Conservation (phyloP, 345 rosid genomes). For the Psidium friedrichsthalianum region DNA sequence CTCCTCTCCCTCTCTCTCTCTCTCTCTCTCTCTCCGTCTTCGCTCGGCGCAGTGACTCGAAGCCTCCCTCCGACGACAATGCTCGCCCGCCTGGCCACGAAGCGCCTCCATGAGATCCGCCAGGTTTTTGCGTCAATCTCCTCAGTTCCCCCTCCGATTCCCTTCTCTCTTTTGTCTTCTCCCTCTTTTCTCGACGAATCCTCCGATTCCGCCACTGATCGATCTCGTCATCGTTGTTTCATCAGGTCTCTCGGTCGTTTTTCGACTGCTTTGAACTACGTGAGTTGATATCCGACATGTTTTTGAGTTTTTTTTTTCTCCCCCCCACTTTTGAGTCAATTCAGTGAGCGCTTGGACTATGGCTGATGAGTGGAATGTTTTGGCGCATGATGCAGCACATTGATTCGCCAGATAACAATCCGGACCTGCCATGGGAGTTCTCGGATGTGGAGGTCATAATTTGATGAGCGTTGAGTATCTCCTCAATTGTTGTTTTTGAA, state of each 20-base stretch:
- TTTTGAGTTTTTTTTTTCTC: not conserved
- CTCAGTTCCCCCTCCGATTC: slow-evolving; percentile 31
- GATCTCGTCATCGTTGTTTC: not conserved
- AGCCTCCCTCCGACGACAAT: slow-evolving; percentile 24
- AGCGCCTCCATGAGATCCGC: slow-evolving; percentile 77
- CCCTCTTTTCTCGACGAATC: slow-evolving; percentile 1
- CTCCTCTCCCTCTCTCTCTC: no score
- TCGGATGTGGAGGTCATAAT: no score
- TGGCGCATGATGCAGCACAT: slow-evolving; percentile 46
- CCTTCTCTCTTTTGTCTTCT: no score
- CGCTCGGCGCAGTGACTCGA: not conserved
- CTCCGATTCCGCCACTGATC: not conserved
- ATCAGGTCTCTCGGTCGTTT: slow-evolving; percentile 54
- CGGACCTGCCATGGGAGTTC: slow-evolving; percentile 88
- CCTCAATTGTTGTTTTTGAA: no score
- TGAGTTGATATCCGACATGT: slow-evolving; percentile 20
- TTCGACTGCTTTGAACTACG: slow-evolving; percentile 89
- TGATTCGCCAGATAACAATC: slow-evolving; percentile 86
- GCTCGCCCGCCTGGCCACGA: slow-evolving; percentile 69
- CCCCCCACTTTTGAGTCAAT: not conserved
- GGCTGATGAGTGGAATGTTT: not conserved
- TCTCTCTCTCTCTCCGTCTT: not conserved
- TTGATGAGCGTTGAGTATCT: no score
- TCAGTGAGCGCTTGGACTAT: not conserved
- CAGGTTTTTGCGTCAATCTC: slow-evolving; percentile 48